Conservation (phyloP, 441 rosid genomes). For the Arabidopsis hybrid region DNA sequence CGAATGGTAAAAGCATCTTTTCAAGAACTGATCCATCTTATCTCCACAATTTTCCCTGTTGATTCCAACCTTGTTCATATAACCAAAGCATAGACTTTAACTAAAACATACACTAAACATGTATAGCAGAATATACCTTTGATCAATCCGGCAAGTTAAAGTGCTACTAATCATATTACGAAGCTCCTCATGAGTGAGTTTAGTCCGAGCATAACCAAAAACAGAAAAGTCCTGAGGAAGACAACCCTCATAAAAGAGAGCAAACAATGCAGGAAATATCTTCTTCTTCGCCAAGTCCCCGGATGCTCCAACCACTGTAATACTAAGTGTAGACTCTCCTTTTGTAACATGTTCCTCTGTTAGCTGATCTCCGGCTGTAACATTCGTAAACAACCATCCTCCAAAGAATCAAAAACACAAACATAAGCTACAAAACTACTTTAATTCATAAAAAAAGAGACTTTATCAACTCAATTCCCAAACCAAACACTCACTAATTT, state of each 20-base stretch:
- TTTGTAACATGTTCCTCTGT: constrained; percentile 45
- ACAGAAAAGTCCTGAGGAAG: constrained; percentile 74
- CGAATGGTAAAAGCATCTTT: constrained; percentile 83
- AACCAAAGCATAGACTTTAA: constrained; percentile 8
- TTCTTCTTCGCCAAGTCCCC: constrained; percentile 95
- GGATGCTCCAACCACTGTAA: constrained; percentile 94
- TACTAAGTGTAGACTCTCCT: constrained; percentile 65
- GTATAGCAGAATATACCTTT: constrained; percentile 55
- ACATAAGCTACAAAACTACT: neutral
- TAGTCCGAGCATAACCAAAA: constrained; percentile 82
- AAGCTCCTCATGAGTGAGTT: constrained; percentile 77
- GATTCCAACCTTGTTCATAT: constrained; percentile 7
- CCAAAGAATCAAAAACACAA: constrained; percentile 5
- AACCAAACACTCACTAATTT: neutral
- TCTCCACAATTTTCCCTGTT: constrained; percentile 82
- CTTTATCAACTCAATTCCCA: neutral
- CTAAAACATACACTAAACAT: constrained; percentile 7
- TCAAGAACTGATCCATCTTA: constrained; percentile 83
- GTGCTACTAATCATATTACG: constrained; percentile 76
- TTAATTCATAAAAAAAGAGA: neutral
- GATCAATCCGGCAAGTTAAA: constrained; percentile 91
- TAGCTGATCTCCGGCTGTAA: constrained; percentile 53
- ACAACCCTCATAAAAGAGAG: constrained; percentile 83
- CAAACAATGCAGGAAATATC: constrained; percentile 94
- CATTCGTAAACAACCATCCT: constrained; percentile 13